Evolutionary conservation across 1,139 yeast genomes (phyloP).

Genomic region (Suhomyces taliae): DNA sequence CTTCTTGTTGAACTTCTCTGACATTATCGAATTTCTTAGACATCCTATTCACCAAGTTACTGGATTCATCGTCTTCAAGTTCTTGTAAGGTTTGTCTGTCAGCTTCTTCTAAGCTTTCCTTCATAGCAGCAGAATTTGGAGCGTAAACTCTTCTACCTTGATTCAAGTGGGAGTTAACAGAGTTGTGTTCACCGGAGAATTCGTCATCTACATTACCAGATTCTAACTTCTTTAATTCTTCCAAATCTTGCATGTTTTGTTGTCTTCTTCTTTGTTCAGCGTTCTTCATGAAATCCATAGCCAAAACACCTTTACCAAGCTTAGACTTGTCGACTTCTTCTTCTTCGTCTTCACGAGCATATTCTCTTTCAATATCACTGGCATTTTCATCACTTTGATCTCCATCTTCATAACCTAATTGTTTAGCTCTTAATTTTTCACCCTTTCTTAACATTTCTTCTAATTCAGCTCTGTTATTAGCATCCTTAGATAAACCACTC

Average conservation of each 20-base stretch:
- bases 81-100: conserved; percentile 49
- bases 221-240: conserved; percentile 47
- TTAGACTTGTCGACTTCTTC: conserved; percentile 38
- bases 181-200: conserved; percentile 19
- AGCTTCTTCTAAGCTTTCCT: conserved; percentile 42
- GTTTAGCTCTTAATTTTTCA: conserved; percentile 71
- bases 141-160: conserved; percentile 82
- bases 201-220: conserved; percentile 37
- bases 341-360: conserved; percentile 30
- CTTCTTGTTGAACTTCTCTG: conserved; percentile 8
- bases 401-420: conserved; percentile 65
- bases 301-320: conserved; percentile 82
- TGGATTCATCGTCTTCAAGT: conserved; percentile 54
- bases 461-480: conserved; percentile 78
- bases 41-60: conserved; percentile 44
- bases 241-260: conserved; percentile 55
- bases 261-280: conserved; percentile 69
- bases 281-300: conserved; percentile 92
- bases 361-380: conserved; percentile 53
- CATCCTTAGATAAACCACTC: conserved; percentile 87
- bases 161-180: conserved; percentile 56
- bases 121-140: conserved; percentile 58
- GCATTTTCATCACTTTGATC: conserved; percentile 50
- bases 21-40: conserved; percentile 23
- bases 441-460: conserved; percentile 94